Evolutionary conservation across 768 basidiomycete species (phyloP), one percentile per base, ranked within the genome.

Genomic region (Mycena kentingensis): DNA sequence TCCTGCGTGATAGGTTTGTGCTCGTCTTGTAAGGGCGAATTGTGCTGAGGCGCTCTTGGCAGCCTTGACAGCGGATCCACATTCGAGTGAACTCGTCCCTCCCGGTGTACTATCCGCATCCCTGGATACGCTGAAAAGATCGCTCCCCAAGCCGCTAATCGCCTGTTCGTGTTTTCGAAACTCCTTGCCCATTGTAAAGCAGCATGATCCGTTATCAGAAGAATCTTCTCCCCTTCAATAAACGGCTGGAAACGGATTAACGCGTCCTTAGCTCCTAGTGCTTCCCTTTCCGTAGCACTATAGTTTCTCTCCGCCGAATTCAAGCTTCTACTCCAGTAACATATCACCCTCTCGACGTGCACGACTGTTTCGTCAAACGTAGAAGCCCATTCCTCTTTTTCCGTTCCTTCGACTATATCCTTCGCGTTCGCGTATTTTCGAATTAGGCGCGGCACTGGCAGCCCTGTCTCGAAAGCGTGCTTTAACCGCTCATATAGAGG

Each of bases 71-170:
- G 27, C 29, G 51, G 51, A 18, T 52, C 51, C 51, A 54, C 52
- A 38, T 69, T 69, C 2, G 65, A 69, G 39, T 69, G 67, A 2
- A 65, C 51, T 18, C 59, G 22, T 4, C 68, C 67, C 13, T 66
- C 51, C 13, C 66, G 36, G 36, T 68, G 68, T 7, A 65, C 48
- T 11, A 69, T 67, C 25, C 59, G 36, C 22, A 69, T 34, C 7
- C 43, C 34, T 1, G 60, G 68, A 12, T 60, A 69, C 11, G 68
- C 64, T 2, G 57, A 42, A 37, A 63, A 66, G 18, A 68, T 53
- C 12, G 63, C 46, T 46, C 66, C 65, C 68, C 63, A 70, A 3
- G 63, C 49, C 5, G 52, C 46, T 13, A 70, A 46, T 12, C 66
- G 37, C 18, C 51, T 41, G 32, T 60, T 60, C 13, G 43, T 28